These are phyloP conservation scores for Cytospora mali DNA, from an alignment of 2,329 filamentous ascomycete genomes.

Conservation along the genomic window DNA sequence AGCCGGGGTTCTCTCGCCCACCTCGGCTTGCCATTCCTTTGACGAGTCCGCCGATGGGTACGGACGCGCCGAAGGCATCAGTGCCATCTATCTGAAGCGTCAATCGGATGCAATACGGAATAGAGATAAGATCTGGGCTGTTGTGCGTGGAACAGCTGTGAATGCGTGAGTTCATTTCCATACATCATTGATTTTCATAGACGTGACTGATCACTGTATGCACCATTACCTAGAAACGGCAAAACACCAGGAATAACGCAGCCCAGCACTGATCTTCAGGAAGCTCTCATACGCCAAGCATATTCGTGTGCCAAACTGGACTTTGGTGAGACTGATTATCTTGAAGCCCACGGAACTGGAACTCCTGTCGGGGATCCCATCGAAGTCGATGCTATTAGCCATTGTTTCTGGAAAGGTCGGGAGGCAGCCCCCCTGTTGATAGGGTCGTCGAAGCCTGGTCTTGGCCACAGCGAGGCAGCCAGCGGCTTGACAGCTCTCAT, in stretches of 20 bases:
- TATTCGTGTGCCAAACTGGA: conserved; percentile 27
- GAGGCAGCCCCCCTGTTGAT: conserved; percentile 39
- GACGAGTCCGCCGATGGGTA: conserved; percentile 53
- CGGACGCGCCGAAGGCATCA: conserved; percentile 52
- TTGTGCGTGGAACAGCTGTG: conserved; percentile 36
- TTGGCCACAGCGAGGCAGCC: conserved; percentile 33
- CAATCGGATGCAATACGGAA: conserved; percentile 50
- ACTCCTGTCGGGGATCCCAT: conserved; percentile 9
- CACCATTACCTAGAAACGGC: conserved; percentile 35
- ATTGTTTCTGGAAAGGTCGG: conserved; percentile 38
- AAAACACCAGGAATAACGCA: conserved; percentile 22
- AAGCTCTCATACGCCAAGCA: conserved; percentile 15
- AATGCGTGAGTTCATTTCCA: not conserved
- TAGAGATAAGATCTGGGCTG: conserved; percentile 45
- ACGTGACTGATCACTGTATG: no score
- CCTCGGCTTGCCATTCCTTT: conserved; percentile 41
- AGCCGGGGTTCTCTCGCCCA: conserved; percentile 41
- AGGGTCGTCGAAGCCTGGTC: conserved; percentile 35
- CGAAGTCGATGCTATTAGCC: not conserved
- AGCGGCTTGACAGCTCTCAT: conserved; percentile 36
- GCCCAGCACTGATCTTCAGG: conserved; percentile 11
- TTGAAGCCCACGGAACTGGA: conserved; percentile 31
- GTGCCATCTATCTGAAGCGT: conserved; percentile 48
- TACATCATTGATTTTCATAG: no score
- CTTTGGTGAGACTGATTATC: conserved; percentile 29